Conservation (phyloP, 2,329 filamentous ascomycete species). For the Colletotrichum salicis region DNA sequence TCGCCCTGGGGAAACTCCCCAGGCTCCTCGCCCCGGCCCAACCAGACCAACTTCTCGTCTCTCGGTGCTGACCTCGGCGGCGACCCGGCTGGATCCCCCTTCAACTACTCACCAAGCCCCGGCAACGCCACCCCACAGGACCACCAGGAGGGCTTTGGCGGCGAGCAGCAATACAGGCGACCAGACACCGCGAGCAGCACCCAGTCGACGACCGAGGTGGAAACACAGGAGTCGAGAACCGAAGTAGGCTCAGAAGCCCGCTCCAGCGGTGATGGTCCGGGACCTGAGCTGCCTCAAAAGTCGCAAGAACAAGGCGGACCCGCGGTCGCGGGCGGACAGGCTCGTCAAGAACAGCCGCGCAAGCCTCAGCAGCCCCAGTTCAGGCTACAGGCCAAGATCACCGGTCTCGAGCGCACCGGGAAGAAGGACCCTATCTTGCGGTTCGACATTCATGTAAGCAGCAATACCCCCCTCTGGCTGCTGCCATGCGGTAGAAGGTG, state of each 20-base stretch:
- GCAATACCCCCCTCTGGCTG: neutral
- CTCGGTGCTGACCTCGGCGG: slow-evolving; percentile 43
- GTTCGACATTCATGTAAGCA: slow-evolving; percentile 93
- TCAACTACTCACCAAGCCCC: slow-evolving; percentile 54
- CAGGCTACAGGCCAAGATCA: slow-evolving; percentile 94
- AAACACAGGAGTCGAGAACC: slow-evolving; percentile 48
- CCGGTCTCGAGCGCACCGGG: slow-evolving; percentile 88
- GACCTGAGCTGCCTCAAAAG: slow-evolving; percentile 38
- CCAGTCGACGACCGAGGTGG: slow-evolving; percentile 55
- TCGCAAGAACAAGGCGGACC: slow-evolving; percentile 40
- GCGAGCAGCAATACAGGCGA: slow-evolving; percentile 55
- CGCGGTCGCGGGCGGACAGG: slow-evolving; percentile 32
- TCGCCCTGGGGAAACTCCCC: slow-evolving; percentile 69
- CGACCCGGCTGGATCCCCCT: slow-evolving; percentile 55
- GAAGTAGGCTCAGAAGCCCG: slow-evolving; percentile 35
- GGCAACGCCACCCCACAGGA: slow-evolving; percentile 56
- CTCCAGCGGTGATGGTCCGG: slow-evolving; percentile 36
- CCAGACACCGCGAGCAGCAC: slow-evolving; percentile 57
- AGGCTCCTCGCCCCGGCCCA: slow-evolving; percentile 59
- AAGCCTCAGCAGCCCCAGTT: slow-evolving; percentile 73
- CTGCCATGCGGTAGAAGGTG: neutral
- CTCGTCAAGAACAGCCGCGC: slow-evolving; percentile 61
- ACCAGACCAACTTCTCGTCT: slow-evolving; percentile 55
- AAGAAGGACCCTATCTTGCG: slow-evolving; percentile 95
- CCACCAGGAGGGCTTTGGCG: slow-evolving; percentile 46